Base-by-base conservation (phyloP, 106 monocot genomes). In the Hemerocallis citrina region DNA sequence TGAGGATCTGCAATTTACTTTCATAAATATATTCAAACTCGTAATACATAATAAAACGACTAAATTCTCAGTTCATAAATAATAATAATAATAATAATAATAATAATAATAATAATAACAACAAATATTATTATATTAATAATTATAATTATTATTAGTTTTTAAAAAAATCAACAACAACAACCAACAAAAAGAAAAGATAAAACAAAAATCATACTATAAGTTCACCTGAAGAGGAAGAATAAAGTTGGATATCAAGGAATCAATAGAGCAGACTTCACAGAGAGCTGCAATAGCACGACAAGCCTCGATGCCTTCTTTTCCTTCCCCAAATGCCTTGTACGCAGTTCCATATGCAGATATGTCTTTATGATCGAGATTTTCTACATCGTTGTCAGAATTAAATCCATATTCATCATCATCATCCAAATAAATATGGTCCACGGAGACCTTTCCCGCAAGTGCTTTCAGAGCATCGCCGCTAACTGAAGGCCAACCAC, bases 231-330 rank as follows among this genome's bases (percentile, higher is more conserved):
- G 98, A 52, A 92, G 60, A 16, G 98, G 98, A 66, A 88, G 74
- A 75, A 99, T 85, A 66, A 99, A 99, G 45, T 92, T 99, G 22
- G 98, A 99, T 74, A 99, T 87, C 46, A 99, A 68, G 8, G 98
- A 92, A 65, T 99, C 88, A 63, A 92, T 92, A 31, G 88, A 87
- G 46, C 88, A 92, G 13, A 98, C 70, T 73, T 92, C 98, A 85
- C 92, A 92, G 21, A 98, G 82, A 39, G 92, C 84, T 59, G 92
- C 98, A 67, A 92, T 92, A 48, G 98, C 88, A 75, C 69, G 79
- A 30, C 98, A 92, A 44, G 98, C 98, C 22, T 85, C 77, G 45
- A 38, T 80, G 30, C 98, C 98, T 55, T 73, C 42, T 36, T 67
- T 74, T 35, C 82, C 88, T 34, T 52, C 67, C 22, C 82, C 85